Conservation (phyloP, 345 rosid species). For the Sisymbrium irio region DNA sequence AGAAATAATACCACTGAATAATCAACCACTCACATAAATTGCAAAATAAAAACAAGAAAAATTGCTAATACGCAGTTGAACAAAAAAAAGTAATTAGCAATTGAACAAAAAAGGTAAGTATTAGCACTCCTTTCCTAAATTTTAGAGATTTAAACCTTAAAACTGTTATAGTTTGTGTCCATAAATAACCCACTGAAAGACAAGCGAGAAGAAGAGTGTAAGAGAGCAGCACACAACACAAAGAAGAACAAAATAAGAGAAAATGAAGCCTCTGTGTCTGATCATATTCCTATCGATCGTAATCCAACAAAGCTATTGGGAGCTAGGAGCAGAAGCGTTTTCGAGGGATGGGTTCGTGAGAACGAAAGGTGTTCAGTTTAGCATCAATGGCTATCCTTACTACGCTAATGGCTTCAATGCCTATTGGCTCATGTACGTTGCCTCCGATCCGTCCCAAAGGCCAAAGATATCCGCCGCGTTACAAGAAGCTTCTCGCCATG, state of each 20-base stretch:
- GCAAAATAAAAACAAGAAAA: too few species aligned
- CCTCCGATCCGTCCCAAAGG: slow-evolving; percentile 46
- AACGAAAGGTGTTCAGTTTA: slow-evolving; percentile 24
- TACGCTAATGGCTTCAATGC: slow-evolving; percentile 34
- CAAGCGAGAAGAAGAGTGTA: background rate
- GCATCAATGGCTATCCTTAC: slow-evolving; percentile 28
- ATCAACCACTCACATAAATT: background rate
- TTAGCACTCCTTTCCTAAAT: too few species aligned
- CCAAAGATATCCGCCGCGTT: slow-evolving; percentile 20
- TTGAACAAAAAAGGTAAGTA: too few species aligned
- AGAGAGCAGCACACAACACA: slow-evolving; percentile 5
- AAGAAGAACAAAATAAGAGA: background rate
- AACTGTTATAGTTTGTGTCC: slow-evolving; percentile 16
- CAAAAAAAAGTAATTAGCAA: too few species aligned
- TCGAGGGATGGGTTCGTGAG: slow-evolving; percentile 24
- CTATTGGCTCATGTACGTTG: slow-evolving; percentile 33
- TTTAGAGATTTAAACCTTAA: background rate
- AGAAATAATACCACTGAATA: background rate
- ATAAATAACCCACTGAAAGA: slow-evolving; percentile 30
- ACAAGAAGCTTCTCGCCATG: slow-evolving; percentile 10
- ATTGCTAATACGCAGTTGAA: too few species aligned
- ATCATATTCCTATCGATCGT: slow-evolving; percentile 36
- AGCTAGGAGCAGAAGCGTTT: slow-evolving; percentile 13
- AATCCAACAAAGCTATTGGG: slow-evolving; percentile 19
- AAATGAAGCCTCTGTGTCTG: slow-evolving; percentile 45